Conservation (phyloP, 2,329 filamentous ascomycete genomes). For the Clonostachys sp. region DNA sequence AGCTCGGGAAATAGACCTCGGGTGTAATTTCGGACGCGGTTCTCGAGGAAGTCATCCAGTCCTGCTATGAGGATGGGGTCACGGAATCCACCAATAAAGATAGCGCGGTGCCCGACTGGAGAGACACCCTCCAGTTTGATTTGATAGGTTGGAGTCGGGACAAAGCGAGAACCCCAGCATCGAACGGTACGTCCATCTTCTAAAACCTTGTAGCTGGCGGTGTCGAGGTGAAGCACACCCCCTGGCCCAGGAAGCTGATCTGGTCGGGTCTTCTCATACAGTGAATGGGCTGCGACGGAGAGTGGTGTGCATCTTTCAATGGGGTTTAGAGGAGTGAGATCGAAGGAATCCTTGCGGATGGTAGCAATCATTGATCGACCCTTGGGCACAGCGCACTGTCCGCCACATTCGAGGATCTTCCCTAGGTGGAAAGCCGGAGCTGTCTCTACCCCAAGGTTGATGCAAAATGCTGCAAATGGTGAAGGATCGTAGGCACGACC, state of each 20-base stretch:
- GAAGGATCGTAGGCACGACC: conserved; percentile 31
- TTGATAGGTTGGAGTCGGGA: conserved; percentile 25
- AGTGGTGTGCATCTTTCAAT: conserved; percentile 35
- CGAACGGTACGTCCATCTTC: conserved; percentile 25
- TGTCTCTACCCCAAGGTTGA: conserved; percentile 16
- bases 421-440: conserved; percentile 43
- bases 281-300: conserved; percentile 43
- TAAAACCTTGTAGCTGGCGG: conserved; percentile 32
- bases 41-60: conserved; percentile 24
- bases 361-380: conserved; percentile 31
- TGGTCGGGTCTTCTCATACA: conserved; percentile 48
- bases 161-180: conserved; percentile 32
- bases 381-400: conserved; percentile 40
- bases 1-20: conserved; percentile 12
- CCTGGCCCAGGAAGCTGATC: conserved; percentile 44
- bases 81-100: conserved; percentile 36
- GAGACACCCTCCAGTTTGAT: conserved; percentile 43
- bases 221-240: conserved; percentile 33
- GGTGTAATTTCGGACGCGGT: conserved; percentile 22
- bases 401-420: conserved; percentile 49
- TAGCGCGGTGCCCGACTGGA: conserved; percentile 33
- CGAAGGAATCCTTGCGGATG: conserved; percentile 36
- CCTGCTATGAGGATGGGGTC: conserved; percentile 40
- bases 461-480: conserved; percentile 29
- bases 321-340: conserved; percentile 33